A percentile compares a stretch with the other conserved stretches of the same genome.
Conservation (phyloP, 192 early-diverging fungal genomes). For the Backusella mclennaniae region DNA sequence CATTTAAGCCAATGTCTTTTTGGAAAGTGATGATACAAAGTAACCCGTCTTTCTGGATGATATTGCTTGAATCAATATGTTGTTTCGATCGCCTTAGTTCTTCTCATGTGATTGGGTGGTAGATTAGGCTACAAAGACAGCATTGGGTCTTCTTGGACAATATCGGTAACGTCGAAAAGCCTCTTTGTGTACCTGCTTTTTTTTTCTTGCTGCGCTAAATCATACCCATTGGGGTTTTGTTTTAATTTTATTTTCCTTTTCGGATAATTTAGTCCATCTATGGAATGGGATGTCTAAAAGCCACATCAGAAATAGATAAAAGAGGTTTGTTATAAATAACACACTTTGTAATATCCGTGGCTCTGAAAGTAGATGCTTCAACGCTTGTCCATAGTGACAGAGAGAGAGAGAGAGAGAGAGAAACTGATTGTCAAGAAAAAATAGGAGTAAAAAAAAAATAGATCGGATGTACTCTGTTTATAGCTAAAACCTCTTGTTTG, state of each 20-base stretch:
- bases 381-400: conserved; percentile 33
- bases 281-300: conserved; percentile 21
- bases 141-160: conserved; percentile 25
- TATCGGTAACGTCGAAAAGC: conserved; percentile 35
- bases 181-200: conserved; percentile 28
- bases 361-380: conserved; percentile 25
- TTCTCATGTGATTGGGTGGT: neutral
- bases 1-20: neutral
- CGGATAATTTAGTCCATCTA: conserved; percentile 27
- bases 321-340: neutral
- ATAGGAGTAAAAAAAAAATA: neutral
- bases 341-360: conserved; percentile 33
- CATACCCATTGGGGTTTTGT: conserved; percentile 21
- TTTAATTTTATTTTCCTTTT: conserved; percentile 23
- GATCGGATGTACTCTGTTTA: neutral
- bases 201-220: conserved; percentile 35
- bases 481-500: neutral
- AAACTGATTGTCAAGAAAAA: conserved; percentile 21
- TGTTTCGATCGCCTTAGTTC: neutral
- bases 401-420: conserved; percentile 1
- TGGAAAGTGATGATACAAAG: neutral
- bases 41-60: neutral
- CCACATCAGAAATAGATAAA: neutral
- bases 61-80: neutral
- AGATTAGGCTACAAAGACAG: neutral